Evolutionary conservation across 1,284 basidiomycete genomes (phyloP).

Genomic region (Laetiporus sulphureus): DNA sequence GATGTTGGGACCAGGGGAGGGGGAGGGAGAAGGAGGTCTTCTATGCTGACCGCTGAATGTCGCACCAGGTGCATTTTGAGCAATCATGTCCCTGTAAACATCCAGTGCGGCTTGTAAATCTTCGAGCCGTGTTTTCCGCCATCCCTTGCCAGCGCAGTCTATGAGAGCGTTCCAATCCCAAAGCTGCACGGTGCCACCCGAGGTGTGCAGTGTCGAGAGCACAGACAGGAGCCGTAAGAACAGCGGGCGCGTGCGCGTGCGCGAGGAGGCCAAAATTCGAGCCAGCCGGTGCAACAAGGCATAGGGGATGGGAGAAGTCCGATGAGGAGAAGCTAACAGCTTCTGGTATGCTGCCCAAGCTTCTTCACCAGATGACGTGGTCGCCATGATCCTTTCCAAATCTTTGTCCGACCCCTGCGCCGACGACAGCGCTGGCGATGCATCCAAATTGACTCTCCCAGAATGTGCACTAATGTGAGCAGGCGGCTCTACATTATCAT

Average conservation of each 20-base stretch:
- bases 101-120: slow-evolving; percentile 58
- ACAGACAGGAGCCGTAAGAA: slow-evolving; percentile 62
- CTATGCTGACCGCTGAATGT: slow-evolving; percentile 22
- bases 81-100: slow-evolving; percentile 52
- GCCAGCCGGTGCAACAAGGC: slow-evolving; percentile 53
- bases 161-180: slow-evolving; percentile 75
- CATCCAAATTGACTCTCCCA: too few species aligned
- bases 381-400: too few species aligned
- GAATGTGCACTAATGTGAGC: too few species aligned
- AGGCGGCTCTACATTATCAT: too few species aligned
- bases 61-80: slow-evolving; percentile 37
- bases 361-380: slow-evolving; percentile 34
- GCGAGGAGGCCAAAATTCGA: slow-evolving; percentile 42
- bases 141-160: slow-evolving; percentile 59
- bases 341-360: slow-evolving; percentile 57
- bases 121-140: slow-evolving; percentile 45
- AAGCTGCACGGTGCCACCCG: slow-evolving; percentile 42
- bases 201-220: slow-evolving; percentile 44
- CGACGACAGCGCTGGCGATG: too few species aligned
- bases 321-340: slow-evolving; percentile 29
- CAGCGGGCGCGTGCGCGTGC: slow-evolving; percentile 48
- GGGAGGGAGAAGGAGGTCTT: too few species aligned
- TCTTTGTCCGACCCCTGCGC: too few species aligned
- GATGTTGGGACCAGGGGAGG: neutral
- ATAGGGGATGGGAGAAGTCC: slow-evolving; percentile 16